These are phyloP conservation scores for Fonsecaea pedrosoi DNA, from an alignment of 2,329 filamentous ascomycete species.

Conservation along the genomic window DNA sequence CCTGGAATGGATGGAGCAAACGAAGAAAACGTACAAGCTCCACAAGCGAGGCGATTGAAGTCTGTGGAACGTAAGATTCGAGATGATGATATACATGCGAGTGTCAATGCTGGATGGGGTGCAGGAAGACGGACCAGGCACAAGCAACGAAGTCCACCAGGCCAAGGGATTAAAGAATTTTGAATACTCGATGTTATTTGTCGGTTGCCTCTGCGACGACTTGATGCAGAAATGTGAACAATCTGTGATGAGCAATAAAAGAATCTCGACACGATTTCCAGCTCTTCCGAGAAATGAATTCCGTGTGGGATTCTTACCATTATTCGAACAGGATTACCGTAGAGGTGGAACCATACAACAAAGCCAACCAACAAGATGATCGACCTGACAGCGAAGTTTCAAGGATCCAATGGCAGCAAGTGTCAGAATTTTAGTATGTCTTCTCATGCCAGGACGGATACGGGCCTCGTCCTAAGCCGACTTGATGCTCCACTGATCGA, in stretches of 20 bases:
- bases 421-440: not conserved
- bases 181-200: slow-evolving; percentile 11
- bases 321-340: not conserved
- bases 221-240: not conserved
- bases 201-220: not conserved
- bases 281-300: not conserved
- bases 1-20: slow-evolving; percentile 49
- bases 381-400: not conserved
- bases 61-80: slow-evolving; percentile 30
- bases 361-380: not conserved
- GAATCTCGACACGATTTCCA: not conserved
- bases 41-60: slow-evolving; percentile 21
- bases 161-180: slow-evolving; percentile 26
- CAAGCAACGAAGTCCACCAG: slow-evolving; percentile 50
- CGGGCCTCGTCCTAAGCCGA: not conserved
- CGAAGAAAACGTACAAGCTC: slow-evolving; percentile 41
- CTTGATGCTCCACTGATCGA: slow-evolving; percentile 6
- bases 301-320: not conserved
- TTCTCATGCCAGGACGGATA: not conserved
- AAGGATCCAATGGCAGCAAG: not conserved
- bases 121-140: slow-evolving; percentile 35
- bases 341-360: not conserved
- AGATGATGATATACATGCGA: slow-evolving; percentile 35
- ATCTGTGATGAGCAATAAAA: not conserved
- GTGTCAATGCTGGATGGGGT: slow-evolving; percentile 34